These are phyloP conservation scores for Coniochaeta sp. DNA, from an alignment of 2,329 filamentous ascomycete genomes.

Conservation along the genomic window DNA sequence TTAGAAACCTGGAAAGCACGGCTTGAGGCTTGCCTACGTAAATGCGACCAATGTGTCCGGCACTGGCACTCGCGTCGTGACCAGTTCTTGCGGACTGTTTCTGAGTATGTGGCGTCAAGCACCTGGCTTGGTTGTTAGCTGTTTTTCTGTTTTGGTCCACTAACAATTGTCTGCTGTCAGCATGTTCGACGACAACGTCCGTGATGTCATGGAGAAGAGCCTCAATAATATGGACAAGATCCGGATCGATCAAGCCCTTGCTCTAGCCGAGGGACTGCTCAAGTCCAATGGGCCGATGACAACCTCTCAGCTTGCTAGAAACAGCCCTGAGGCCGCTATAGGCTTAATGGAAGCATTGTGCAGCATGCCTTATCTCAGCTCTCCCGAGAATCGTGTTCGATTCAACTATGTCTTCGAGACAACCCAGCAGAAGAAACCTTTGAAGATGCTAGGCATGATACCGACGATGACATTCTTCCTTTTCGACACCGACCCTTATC, in stretches of 20 bases:
- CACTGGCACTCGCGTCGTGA: slow-evolving; percentile 67
- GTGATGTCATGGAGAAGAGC: slow-evolving; percentile 28
- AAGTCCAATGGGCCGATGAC: slow-evolving; percentile 38
- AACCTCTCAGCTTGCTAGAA: slow-evolving; percentile 35
- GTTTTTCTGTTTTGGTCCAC: not conserved
- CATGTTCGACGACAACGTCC: slow-evolving; percentile 32
- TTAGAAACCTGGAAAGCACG: slow-evolving; percentile 50
- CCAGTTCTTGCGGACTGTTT: slow-evolving; percentile 52
- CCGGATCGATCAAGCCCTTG: slow-evolving; percentile 29
- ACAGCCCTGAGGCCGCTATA: slow-evolving; percentile 56
- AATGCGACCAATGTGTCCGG: slow-evolving; percentile 63
- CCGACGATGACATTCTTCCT: slow-evolving; percentile 82
- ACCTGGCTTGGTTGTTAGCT: no score
- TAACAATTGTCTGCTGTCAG: slow-evolving; percentile 6
- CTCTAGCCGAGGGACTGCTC: slow-evolving; percentile 40
- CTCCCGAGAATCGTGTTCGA: slow-evolving; percentile 41
- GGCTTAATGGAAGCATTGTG: slow-evolving; percentile 85
- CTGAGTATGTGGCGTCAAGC: slow-evolving; percentile 37
- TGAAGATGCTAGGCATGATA: slow-evolving; percentile 66
- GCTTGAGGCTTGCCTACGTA: slow-evolving; percentile 50
- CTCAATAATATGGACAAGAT: slow-evolving; percentile 29
- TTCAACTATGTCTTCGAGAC: slow-evolving; percentile 81
- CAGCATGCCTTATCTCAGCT: slow-evolving; percentile 66
- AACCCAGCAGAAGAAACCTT: slow-evolving; percentile 68
- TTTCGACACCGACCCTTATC: slow-evolving; percentile 61